phyloP scores from a whole-genome alignment of 2,329 filamentous ascomycete species.

The Penicillium sp. region DNA sequence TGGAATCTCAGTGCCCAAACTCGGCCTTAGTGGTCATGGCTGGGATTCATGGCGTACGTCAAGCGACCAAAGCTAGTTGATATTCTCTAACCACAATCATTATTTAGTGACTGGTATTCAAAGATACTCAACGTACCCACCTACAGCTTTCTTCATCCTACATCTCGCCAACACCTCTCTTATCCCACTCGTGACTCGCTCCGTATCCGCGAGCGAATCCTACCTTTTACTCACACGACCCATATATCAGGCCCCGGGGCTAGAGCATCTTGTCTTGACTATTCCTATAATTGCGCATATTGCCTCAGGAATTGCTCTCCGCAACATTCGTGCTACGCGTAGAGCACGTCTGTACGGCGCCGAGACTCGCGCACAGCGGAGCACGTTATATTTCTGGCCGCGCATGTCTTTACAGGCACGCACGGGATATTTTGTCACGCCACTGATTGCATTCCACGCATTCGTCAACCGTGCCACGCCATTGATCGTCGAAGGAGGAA shows the following conservation, averaged over 20 bases:
- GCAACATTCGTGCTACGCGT: slow-evolving; percentile 63
- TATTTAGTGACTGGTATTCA: slow-evolving; percentile 63
- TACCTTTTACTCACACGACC: slow-evolving; percentile 86
- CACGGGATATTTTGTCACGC: slow-evolving; percentile 62
- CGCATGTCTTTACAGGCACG: slow-evolving; percentile 58
- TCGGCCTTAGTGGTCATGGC: slow-evolving; percentile 59
- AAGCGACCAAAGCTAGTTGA: background rate
- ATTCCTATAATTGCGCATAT: slow-evolving; percentile 69
- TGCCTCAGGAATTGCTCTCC: slow-evolving; percentile 64
- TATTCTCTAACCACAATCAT: background rate
- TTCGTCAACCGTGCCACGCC: slow-evolving; percentile 69
- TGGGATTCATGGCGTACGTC: slow-evolving; percentile 66
- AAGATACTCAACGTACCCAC: slow-evolving; percentile 80
- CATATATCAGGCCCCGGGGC: slow-evolving; percentile 74
- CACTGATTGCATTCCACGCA: slow-evolving; percentile 61
- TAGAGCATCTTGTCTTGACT: slow-evolving; percentile 70
- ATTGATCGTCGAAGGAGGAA: slow-evolving; percentile 68
- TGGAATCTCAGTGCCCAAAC: slow-evolving; percentile 18
- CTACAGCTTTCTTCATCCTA: slow-evolving; percentile 63
- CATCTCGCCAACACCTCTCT: slow-evolving; percentile 75
- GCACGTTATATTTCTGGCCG: slow-evolving; percentile 54
- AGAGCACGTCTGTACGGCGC: slow-evolving; percentile 68
- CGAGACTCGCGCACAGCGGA: slow-evolving; percentile 47
- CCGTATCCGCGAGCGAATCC: slow-evolving; percentile 65
- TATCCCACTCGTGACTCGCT: slow-evolving; percentile 65